phyloP scores from a whole-genome alignment of 2,329 filamentous ascomycete species.

The Colletotrichum kahawae region DNA sequence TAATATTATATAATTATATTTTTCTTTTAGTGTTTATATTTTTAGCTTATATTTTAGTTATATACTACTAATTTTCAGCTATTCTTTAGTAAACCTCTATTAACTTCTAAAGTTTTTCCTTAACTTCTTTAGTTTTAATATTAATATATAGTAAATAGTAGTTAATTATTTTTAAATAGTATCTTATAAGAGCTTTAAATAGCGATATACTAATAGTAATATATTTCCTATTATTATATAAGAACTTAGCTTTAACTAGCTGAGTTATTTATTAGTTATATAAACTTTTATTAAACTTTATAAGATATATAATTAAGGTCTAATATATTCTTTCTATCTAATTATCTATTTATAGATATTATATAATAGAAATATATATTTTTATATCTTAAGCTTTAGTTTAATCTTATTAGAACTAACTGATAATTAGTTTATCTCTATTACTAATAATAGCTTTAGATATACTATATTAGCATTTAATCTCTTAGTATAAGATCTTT shows the following conservation, averaged over 20 bases:
- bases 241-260: neutral
- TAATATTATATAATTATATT: neutral
- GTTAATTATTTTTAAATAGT: neutral
- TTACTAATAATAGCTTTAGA: neutral
- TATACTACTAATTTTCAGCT: neutral
- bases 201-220: neutral
- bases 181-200: neutral
- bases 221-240: neutral
- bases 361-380: neutral
- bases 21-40: neutral
- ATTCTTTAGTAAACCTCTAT: neutral
- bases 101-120: neutral
- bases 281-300: neutral
- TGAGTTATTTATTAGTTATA: neutral
- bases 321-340: neutral
- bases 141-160: neutral
- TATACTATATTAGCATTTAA: neutral
- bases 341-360: neutral
- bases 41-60: neutral
- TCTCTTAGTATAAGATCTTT: neutral
- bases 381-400: neutral
- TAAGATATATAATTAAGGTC: neutral
- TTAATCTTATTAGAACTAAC: neutral
- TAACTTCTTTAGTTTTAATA: neutral
- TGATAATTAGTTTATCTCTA: neutral